Evolutionary conservation across 768 basidiomycete species (phyloP), one percentile per base, ranked within the genome.

Genomic region (Tephrocybe sp.): DNA sequence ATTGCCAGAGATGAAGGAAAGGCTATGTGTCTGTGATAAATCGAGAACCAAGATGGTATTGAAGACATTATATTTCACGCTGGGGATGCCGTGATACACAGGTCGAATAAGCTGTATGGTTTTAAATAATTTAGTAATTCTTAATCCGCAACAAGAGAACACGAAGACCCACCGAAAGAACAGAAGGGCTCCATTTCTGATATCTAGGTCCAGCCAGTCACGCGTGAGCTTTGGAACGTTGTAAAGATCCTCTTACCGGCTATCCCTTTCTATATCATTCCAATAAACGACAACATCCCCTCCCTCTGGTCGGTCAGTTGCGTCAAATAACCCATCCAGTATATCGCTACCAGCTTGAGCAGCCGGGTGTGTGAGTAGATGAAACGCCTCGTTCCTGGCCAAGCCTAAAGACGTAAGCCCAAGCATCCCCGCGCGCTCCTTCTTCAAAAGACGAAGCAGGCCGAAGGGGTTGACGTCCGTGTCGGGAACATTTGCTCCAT

Each of bases 251-350:
- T 61, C 73, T 53, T 70, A 92, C 74, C 83, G 74, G 35, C 69
- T 73, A 66, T 98, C 97, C 55, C 82, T 88, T 70, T 91, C 87
- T 16, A 98, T 68, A 62, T 99, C 85, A 65, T 98, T 99, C 86
- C 87, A 89, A 82, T 90, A 98, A 0, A 85, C 62, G 34, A 95
- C 77, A 3, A 88, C 75, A 32, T 70, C 75, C 0, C 86, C 92
- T 1, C 80, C 91, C 64, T 99, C 97, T 3, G 63, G 60, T 14
- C 90, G 73, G 67, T 99, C 96, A 51, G 89, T 92, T 1, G 93
- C 87, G 66, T 98, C 97, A 51, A 96, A 87, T n/a, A 97, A 57
- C 0, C 86, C 90, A 48, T 89, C 87, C 45, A 82, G 58, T 4
- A 75, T 72, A 16, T 69, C 77, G 12, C 67, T 69, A 34, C 72